These are phyloP conservation scores for Hypoxylon sp. DNA, from an alignment of 2,329 filamentous ascomycete species.

Conservation along the genomic window DNA sequence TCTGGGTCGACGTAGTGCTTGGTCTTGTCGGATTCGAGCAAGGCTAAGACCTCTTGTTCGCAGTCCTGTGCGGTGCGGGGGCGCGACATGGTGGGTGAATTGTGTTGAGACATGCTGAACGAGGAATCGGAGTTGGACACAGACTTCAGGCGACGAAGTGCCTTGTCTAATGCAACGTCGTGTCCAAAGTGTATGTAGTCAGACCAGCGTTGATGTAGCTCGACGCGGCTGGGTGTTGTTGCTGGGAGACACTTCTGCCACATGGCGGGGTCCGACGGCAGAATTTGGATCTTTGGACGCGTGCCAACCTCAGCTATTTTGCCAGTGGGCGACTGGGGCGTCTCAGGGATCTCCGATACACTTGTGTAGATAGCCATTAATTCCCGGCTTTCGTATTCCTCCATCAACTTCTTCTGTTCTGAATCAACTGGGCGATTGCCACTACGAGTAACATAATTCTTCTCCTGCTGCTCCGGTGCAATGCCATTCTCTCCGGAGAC, in stretches of 20 bases:
- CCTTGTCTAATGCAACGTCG: slow-evolving; percentile 58
- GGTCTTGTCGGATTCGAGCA: slow-evolving; percentile 60
- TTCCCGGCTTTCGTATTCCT: slow-evolving; percentile 68
- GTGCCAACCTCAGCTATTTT: slow-evolving; percentile 49
- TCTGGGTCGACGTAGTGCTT: slow-evolving; percentile 59
- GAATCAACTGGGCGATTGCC: slow-evolving; percentile 65
- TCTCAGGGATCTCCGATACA: slow-evolving; percentile 66
- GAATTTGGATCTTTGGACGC: slow-evolving; percentile 50
- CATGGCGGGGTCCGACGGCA: slow-evolving; percentile 57
- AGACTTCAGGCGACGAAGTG: slow-evolving; percentile 56
- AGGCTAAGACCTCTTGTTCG: slow-evolving; percentile 54
- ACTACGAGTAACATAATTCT: slow-evolving; percentile 67
- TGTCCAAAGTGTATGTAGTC: slow-evolving; percentile 60
- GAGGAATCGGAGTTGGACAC: background rate
- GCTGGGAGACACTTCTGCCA: slow-evolving; percentile 56
- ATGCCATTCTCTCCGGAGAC: slow-evolving; percentile 55
- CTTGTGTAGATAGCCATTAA: slow-evolving; percentile 72
- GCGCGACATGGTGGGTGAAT: slow-evolving; percentile 42
- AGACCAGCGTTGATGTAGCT: slow-evolving; percentile 63
- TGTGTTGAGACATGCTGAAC: background rate
- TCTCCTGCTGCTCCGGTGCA: slow-evolving; percentile 59
- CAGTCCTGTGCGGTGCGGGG: slow-evolving; percentile 55
- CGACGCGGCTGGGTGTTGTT: slow-evolving; percentile 57
- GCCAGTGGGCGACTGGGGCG: slow-evolving; percentile 65
- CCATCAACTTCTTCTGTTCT: slow-evolving; percentile 67